phyloP scores from a whole-genome alignment of 2,329 filamentous ascomycete genomes.

The Colletotrichum camelliae region DNA sequence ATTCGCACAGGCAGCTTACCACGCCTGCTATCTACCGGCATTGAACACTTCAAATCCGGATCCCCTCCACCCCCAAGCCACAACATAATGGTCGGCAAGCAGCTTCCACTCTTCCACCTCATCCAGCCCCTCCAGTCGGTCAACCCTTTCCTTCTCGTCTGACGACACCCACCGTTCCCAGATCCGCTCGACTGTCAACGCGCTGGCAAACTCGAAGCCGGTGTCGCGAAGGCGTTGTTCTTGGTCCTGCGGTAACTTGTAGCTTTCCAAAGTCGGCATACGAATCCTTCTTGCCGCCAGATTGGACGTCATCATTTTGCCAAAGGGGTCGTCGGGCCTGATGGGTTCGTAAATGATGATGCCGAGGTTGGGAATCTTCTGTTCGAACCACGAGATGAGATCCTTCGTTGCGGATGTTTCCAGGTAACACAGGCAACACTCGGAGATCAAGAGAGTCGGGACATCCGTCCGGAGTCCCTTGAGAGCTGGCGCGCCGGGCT shows the following conservation, averaged over 20 bases:
- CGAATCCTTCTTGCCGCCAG: conserved; percentile 81
- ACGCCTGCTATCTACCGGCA: not conserved
- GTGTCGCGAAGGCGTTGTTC: conserved; percentile 67
- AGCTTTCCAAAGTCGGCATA: conserved; percentile 81
- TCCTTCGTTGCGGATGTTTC: conserved; percentile 65
- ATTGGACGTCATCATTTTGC: conserved; percentile 90
- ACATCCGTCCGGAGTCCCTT: conserved; percentile 57
- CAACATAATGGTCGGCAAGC: conserved; percentile 85
- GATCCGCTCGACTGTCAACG: conserved; percentile 59
- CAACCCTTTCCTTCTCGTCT: conserved; percentile 80
- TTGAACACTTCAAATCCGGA: conserved; percentile 33
- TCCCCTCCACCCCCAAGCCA: conserved; percentile 86
- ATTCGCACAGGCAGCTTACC: not conserved
- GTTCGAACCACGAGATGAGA: conserved; percentile 70
- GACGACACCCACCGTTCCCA: conserved; percentile 77
- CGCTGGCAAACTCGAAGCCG: conserved; percentile 62
- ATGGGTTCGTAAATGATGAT: conserved; percentile 91
- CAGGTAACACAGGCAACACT: conserved; percentile 95
- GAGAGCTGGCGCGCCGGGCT: conserved; percentile 20
- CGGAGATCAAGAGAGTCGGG: conserved; percentile 87
- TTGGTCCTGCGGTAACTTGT: conserved; percentile 73
- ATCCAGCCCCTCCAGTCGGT: conserved; percentile 84
- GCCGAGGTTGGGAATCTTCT: conserved; percentile 51
- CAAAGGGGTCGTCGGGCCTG: conserved; percentile 83
- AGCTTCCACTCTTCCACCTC: conserved; percentile 95